Conservation (phyloP, 2,329 filamentous ascomycete species). For the Alternaria sp. region DNA sequence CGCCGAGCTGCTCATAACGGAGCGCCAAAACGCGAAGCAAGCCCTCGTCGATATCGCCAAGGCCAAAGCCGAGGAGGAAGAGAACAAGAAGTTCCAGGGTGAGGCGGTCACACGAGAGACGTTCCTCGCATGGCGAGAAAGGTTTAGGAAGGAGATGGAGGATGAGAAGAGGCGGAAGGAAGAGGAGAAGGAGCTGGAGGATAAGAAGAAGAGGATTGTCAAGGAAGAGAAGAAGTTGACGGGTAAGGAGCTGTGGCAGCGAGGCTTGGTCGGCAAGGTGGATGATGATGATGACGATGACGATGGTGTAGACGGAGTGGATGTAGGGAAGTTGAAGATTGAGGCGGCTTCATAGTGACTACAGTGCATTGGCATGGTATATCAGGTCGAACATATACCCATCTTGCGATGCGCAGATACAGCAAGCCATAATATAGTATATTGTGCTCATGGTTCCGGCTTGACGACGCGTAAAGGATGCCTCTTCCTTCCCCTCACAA, state of each 20-base stretch:
- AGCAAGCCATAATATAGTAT: neutral
- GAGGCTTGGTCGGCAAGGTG: conserved; percentile 64
- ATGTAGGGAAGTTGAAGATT: conserved; percentile 46
- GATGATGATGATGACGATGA: conserved; percentile 65
- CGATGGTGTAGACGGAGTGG: conserved; percentile 62
- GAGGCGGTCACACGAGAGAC: conserved; percentile 85
- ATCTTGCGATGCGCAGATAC: neutral
- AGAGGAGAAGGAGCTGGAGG: conserved; percentile 74
- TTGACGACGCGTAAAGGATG: conserved; percentile 29
- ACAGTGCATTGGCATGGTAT: neutral
- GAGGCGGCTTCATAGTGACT: conserved; percentile 52
- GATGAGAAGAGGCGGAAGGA: conserved; percentile 67
- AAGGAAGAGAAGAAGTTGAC: conserved; percentile 83
- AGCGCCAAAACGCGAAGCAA: conserved; percentile 70
- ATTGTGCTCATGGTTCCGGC: conserved; percentile 7
- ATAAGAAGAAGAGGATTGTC: conserved; percentile 55
- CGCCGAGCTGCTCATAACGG: conserved; percentile 82
- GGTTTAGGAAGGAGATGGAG: conserved; percentile 80
- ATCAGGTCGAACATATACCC: conserved; percentile 29
- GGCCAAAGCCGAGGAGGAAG: conserved; percentile 78
- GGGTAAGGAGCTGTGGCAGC: conserved; percentile 59
- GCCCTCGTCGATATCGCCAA: conserved; percentile 60
- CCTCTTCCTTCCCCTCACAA: conserved; percentile 35
- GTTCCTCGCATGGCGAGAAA: conserved; percentile 82
- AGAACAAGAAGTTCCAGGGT: conserved; percentile 96